Evolutionary conservation across 169 alveolate species (phyloP), one percentile per base, ranked within the genome.

Genomic region (Plasmodium ovale): DNA sequence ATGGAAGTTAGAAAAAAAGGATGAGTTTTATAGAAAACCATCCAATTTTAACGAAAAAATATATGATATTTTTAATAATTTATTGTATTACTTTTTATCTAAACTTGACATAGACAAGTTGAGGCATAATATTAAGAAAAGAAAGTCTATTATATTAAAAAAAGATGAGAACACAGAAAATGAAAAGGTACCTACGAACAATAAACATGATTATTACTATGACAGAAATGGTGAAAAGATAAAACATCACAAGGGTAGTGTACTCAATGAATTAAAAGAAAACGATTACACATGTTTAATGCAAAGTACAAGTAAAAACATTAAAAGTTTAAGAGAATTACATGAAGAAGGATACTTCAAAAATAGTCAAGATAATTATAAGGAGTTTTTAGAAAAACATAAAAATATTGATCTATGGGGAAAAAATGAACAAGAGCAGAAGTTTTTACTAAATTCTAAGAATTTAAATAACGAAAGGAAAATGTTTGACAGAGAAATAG

Each of bases 271-370:
- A 29, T 56, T 59, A 51, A 19, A 74, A 37, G 56, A 47, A 25
- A 72, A 72, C 5, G 49, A 37, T 35, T 31, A 92, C 79, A 5
- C 65, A 65, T 23, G 39, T 79, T 31, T 60, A 21, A 16, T 62
- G 37, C 42, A 51, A 7, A 77, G 44, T n/a, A 21, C 37, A 33
- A 85, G 69, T 60, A 59, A 65, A 49, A 19, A 54, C 35, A 56
- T 90, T 19, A 58, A 84, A 73, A 92, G 96, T 39, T 92, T 94
- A 49, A 77, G 96, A 51, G 96, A 94, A 68, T 69, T 94, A 92
- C 96, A 94, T 91, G 96, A 94, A 62, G 94, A 94, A 53, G 96
- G 96, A 5, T 90, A 87, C 62, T 94, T 88, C 59, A 94, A 88
- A 54, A 93, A 91, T 58, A 87, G 92, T 54, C 89, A 92, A 65